These are phyloP conservation scores for Apiospora malaysiana DNA, from an alignment of 2,329 filamentous ascomycete genomes.

Conservation along the genomic window DNA sequence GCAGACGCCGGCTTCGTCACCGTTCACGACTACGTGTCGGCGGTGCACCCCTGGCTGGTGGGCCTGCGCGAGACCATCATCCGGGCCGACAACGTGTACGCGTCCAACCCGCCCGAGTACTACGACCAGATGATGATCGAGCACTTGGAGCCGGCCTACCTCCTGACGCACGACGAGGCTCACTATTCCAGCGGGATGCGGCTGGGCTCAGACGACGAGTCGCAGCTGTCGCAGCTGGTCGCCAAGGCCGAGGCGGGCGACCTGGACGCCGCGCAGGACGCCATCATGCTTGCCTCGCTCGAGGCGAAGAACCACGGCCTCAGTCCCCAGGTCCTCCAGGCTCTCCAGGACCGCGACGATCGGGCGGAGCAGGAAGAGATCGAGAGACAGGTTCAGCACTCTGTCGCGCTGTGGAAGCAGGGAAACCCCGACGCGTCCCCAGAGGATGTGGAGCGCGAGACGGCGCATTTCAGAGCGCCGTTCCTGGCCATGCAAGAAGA, in stretches of 20 bases:
- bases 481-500: not conserved
- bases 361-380: not conserved
- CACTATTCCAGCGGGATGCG: not conserved
- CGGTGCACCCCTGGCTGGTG: conserved; percentile 22
- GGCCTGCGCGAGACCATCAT: conserved; percentile 8
- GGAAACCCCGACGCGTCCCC: not conserved
- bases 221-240: not conserved
- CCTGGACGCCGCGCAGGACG: not conserved
- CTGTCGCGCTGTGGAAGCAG: not conserved
- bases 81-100: not conserved
- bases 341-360: not conserved
- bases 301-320: not conserved
- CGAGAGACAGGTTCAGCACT: not conserved
- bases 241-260: not conserved
- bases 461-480: not conserved
- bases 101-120: not conserved
- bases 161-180: not conserved
- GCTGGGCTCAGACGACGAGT: not conserved
- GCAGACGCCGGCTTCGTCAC: conserved; percentile 11
- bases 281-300: not conserved
- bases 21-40: conserved; percentile 21
- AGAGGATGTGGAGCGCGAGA: not conserved
- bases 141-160: not conserved
- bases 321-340: not conserved
- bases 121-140: not conserved